Base-by-base conservation (phyloP, 2,329 filamentous ascomycete species). In the Nothopassalora personata region DNA sequence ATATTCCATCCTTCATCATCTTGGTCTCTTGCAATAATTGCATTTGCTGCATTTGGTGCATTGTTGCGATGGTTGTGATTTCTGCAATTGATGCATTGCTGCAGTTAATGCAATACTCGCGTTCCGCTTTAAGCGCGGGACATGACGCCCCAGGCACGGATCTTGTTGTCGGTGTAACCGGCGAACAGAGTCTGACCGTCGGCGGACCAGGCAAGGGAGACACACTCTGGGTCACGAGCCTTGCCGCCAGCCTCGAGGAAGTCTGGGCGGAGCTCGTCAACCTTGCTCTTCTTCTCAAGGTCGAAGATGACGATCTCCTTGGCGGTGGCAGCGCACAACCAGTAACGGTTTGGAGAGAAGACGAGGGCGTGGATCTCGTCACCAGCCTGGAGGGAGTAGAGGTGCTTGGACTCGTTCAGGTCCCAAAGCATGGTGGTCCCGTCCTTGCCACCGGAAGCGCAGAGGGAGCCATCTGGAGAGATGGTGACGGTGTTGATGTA, bases 401-500 rank as follows among this genome's bases (percentile, higher is more conserved):
- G 89, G 86, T 99, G 94, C 90, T 99, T 99, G 79, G 92, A 97
- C 89, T 99, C 94, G 87, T 99, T 99, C 74, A 99, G 87, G 80
- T 97, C 94, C 94, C 94, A 99, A 73, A 99, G 91, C 94, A 97
- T 99, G 79, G 94, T 97, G 79, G 93, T 97, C 80, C 94, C 94
- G 81, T 99, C 94, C 88, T 99, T 97, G 79, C 94, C 94, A 80
- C 94, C 94, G 69, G 94, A 97, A 67, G 94, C 94, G 84, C 94
- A 97, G 75, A 99, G 92, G 64, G 94, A 97, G 75, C 94, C 94
- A 80, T 97, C 94, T 75, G 94, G 94, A 72, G 94, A 97, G 87
- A 99, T 97, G 82, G 94, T 99, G 80, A 99, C 94, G 77, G 94
- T 96, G 89, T 99, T 99, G 86, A 94, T 97, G 87, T 97, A 97